Evolutionary conservation across 495 filamentous ascomycete species (phyloP).

Genomic region (Recurvomyces mirabilis): DNA sequence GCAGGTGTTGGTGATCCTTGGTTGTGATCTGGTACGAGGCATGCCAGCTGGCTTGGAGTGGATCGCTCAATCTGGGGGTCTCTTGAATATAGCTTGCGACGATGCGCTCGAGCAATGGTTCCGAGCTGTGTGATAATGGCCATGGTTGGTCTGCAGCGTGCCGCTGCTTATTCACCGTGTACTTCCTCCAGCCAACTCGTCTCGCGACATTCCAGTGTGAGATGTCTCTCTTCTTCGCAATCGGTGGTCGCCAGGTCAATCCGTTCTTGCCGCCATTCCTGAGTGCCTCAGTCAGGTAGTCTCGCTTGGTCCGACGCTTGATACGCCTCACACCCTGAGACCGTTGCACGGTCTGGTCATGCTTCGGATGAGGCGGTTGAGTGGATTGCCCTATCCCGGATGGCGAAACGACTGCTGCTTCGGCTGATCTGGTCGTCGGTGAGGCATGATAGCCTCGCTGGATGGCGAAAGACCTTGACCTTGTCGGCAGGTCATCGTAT

Average conservation of each 20-base stretch:
- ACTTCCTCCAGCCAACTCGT: not conserved
- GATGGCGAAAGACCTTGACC: too few species aligned
- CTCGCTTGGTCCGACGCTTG: not conserved
- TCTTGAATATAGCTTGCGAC: constrained; percentile 13
- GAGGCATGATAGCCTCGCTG: too few species aligned
- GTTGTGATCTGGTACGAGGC: constrained; percentile 3
- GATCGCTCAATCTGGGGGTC: not conserved
- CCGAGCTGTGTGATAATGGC: not conserved
- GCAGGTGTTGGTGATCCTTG: constrained; percentile 29
- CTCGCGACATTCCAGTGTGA: constrained; percentile 7
- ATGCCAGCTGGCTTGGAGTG: not conserved
- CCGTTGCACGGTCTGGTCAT: not conserved
- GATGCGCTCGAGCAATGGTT: constrained; percentile 10
- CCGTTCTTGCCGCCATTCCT: not conserved
- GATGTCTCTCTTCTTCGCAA: constrained; percentile 3
- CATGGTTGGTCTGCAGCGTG: not conserved
- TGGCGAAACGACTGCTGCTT: too few species aligned
- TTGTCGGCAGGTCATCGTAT: too few species aligned
- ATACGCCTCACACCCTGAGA: not conserved
- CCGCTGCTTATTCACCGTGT: not conserved
- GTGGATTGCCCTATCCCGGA: too few species aligned
- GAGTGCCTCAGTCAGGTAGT: constrained; percentile 6
- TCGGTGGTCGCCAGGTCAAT: not conserved
- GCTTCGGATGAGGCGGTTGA: too few species aligned
- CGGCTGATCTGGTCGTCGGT: too few species aligned